These are phyloP conservation scores for Monascus purpureus DNA, from an alignment of 495 filamentous ascomycete genomes.

Conservation along the genomic window DNA sequence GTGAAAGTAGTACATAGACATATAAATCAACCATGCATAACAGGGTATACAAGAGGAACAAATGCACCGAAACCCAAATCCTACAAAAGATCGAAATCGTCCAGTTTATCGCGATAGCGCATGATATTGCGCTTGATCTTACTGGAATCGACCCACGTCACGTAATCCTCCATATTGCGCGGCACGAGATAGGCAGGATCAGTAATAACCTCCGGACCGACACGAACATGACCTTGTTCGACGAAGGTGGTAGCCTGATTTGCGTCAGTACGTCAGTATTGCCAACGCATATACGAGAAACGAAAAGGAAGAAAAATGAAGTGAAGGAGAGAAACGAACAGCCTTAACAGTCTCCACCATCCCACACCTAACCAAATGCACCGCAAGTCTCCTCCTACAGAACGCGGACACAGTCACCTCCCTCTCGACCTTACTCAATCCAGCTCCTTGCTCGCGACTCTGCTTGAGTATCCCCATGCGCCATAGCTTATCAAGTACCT, in stretches of 20 bases:
- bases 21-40: no score
- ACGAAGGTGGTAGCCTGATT: constrained; percentile 60
- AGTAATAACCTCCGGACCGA: constrained; percentile 80
- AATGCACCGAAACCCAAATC: constrained; percentile 1
- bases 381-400: constrained; percentile 62
- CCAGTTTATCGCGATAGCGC: constrained; percentile 85
- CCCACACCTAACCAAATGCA: constrained; percentile 73
- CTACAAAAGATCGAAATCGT: constrained; percentile 88
- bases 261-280: no score
- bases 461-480: constrained; percentile 76
- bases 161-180: constrained; percentile 85
- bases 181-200: constrained; percentile 49
- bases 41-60: constrained; percentile 3
- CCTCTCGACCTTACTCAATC: constrained; percentile 68
- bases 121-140: constrained; percentile 95
- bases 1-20: no score
- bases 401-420: constrained; percentile 77
- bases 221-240: constrained; percentile 90
- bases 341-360: constrained; percentile 82
- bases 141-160: constrained; percentile 90
- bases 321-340: constrained; percentile 14
- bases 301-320: constrained; percentile 4
- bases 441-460: constrained; percentile 39
- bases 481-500: constrained; percentile 78
- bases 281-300: no score